Conservation (phyloP, 345 rosid species). For the Acer yangbiense region DNA sequence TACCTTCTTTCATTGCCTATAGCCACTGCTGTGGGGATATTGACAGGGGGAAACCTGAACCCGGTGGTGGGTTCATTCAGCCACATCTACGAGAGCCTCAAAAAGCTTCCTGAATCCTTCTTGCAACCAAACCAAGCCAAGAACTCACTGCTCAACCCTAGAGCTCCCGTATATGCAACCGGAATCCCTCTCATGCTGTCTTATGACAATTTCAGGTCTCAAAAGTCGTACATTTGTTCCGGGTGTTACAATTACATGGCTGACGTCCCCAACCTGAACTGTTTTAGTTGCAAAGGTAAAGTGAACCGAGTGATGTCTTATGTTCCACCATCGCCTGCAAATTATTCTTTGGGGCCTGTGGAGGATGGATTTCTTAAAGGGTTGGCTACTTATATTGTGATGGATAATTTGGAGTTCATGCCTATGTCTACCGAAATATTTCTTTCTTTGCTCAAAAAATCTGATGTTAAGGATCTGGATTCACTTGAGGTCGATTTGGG, state of each 20-base stretch:
- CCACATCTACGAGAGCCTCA: background rate
- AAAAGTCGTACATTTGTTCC: background rate
- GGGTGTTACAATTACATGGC: background rate
- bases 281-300: background rate
- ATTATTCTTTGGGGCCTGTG: background rate
- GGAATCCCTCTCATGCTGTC: background rate
- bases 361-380: background rate
- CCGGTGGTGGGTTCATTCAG: conserved; percentile 26
- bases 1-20: no score
- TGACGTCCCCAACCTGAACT: background rate
- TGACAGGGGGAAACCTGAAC: no score
- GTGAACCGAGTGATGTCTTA: background rate
- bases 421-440: background rate
- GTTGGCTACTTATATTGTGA: background rate
- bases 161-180: background rate
- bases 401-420: background rate
- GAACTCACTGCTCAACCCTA: background rate
- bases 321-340: background rate
- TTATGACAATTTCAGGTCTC: background rate
- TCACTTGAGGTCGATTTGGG: background rate
- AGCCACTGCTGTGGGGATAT: no score
- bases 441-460: background rate
- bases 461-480: background rate
- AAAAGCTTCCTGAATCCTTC: background rate
- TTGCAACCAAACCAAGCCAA: background rate